Base-by-base conservation (phyloP, 495 filamentous ascomycete species). In the Aspergillus mulundensis region DNA sequence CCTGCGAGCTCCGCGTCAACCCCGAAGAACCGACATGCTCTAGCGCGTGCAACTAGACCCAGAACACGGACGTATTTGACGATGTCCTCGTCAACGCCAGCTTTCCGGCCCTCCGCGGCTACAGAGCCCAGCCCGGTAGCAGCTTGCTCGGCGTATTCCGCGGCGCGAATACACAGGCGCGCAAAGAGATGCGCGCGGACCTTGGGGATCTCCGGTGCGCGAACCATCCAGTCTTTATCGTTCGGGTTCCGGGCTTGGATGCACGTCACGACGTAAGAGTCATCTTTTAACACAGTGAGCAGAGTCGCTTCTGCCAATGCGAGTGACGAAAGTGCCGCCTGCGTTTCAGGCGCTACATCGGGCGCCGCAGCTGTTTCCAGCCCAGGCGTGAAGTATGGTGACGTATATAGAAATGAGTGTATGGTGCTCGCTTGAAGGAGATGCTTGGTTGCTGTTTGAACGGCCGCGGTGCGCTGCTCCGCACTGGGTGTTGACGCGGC, bases 211-310 rank as follows among this genome's bases (percentile, higher is more conserved):
- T 89, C 84, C 12, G 91, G 89, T 0, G 87, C 80, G 63, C 86
- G 87, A 61, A 91, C 88, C 90, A 96, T 95, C 91, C 91, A 96
- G 60, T 95, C 91, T 32, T 80, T 87, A 67, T 91, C 88, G 58
- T 87, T 84, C 24, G 84, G 80, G 62, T 94, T 91, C 30, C 89
- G 79, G 44, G 84, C 81, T 53, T 90, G 87, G 11, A 88, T 83
- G 28, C 90, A 86, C 14, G 82, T 81, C 2, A 84, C 84, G 1
- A 94, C 85, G 62, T 97, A 96, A 0, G 93, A 90, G 64, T 98
- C 94, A 61, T 96, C 92, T 62, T 96, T 97, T 25, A 93, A 70
- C 0, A 97, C 90, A 2, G 90, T 88, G 2, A 96, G 77, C 6
- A 97, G 80, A 0, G 92, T 97, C 0, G 94, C 93, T 67, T 96